Evolutionary conservation across 73 alveolate genomes (phyloP).

Genomic region (Tetrahymena elliotti): DNA sequence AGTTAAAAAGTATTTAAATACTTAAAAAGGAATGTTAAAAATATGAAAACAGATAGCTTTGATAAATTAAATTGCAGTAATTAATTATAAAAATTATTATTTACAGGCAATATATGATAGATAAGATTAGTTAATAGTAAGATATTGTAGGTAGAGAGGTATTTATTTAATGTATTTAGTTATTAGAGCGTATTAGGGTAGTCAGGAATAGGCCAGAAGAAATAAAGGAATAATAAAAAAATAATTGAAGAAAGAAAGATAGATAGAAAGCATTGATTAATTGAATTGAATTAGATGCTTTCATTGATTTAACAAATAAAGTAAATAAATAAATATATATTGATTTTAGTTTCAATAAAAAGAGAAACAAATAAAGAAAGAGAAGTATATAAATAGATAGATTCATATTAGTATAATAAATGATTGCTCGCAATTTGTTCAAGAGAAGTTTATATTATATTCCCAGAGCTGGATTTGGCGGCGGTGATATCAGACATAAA

Average conservation of each 20-base stretch:
- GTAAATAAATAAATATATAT: neutral
- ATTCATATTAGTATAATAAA: neutral
- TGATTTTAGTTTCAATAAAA: neutral
- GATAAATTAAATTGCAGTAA: no score
- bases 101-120: no score
- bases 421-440: neutral
- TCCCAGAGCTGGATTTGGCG: neutral
- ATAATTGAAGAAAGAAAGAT: neutral
- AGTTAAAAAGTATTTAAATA: no score
- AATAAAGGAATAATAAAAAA: neutral
- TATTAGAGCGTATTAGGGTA: neutral
- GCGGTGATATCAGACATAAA: neutral
- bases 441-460: neutral
- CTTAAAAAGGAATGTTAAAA: no score
- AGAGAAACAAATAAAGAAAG: neutral
- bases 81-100: no score
- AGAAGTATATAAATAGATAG: neutral
- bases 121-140: no score
- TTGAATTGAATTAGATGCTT: neutral
- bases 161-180: no score
- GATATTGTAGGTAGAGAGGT: no score
- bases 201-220: neutral
- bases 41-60: no score
- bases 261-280: neutral
- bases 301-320: neutral